Base-by-base conservation (phyloP, 352 stramenopile species). In the Phytophthora idaei region DNA sequence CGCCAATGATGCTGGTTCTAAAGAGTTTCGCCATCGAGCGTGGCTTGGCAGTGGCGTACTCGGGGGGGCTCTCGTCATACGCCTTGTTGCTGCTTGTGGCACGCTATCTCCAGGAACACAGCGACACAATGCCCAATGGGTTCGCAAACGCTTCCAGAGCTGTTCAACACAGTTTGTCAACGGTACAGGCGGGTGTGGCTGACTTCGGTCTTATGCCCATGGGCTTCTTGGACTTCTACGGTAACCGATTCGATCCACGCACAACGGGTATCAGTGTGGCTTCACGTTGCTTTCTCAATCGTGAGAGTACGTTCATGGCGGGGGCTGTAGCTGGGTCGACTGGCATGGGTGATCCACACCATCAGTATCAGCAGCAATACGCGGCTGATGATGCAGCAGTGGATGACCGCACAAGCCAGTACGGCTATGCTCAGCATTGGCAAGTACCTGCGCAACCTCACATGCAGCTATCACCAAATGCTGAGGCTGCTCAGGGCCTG, bases 211-310 rank as follows among this genome's bases (percentile, higher is more conserved):
- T 97, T 37, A 85, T 99, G 56, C 80, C 99, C 1, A 98, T 99
- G 87, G 96, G 95, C 0, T 98, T 99, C 58, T 81, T 99, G 9
- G 95, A 99, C 59, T 99, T 99, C 67, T 99, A 98, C 73, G 97
- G 97, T 17, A 99, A 98, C 55, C 89, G 85, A 0, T 97, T 98
- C 52, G 90, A 98, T 56, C 89, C 92, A 17, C 87, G 90, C 9
- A 94, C 85, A 5, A 98, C 90, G 4, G 92, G 92, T 11, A 97
- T 98, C 48, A 97, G 88, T 48, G 88, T 96, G 5, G 88, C 86
- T 1, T 84, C 83, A 10, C 83, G 87, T 3, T 92, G 84, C 44
- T 96, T 95, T 62, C 72, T 96, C 3, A 90, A 93, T 67, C 85
- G 88, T 31, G 86, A 93, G 47, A 90, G 74, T 36, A 82, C 80